A percentile compares a stretch with the other conserved stretches of the same genome.
These are phyloP conservation scores for Logfia minima DNA, from an alignment of 129 eudicot species.

Conservation along the genomic window DNA sequence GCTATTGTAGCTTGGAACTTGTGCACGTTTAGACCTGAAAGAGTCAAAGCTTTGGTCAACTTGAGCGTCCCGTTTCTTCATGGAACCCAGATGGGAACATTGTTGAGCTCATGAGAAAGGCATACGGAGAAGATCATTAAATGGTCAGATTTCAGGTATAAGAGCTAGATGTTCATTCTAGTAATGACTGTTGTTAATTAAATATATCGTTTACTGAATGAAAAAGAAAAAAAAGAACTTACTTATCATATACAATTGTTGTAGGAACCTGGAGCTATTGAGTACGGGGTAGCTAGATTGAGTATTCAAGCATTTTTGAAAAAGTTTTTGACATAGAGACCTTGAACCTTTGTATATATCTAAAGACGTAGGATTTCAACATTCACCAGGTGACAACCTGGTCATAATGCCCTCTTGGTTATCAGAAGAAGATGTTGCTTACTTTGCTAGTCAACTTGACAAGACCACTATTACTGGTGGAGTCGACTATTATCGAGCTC, in stretches of 20 bases:
- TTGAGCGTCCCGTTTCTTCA: conserved; percentile 37
- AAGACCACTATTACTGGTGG: conserved; percentile 61
- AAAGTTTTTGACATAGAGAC: conserved; percentile 39
- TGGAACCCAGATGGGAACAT: conserved; percentile 37
- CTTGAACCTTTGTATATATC: conserved; percentile 39
- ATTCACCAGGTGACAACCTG: neutral
- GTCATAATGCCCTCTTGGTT: conserved; percentile 57
- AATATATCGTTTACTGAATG: too few species aligned
- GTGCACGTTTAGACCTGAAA: conserved; percentile 48
- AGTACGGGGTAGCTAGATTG: conserved; percentile 45
- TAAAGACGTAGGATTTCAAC: too few species aligned
- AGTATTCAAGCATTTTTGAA: conserved; percentile 30
- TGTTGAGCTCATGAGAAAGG: conserved; percentile 1
- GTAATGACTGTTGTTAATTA: too few species aligned
- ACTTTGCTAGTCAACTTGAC: conserved; percentile 38
- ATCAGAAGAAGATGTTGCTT: conserved; percentile 46
- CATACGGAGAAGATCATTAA: conserved; percentile 53
- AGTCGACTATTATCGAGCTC: conserved; percentile 65
- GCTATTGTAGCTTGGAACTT: conserved; percentile 46
- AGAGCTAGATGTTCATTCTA: too few species aligned
- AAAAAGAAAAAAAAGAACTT: too few species aligned
- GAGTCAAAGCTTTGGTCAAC: conserved; percentile 44
- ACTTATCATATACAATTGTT: neutral
- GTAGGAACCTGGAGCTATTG: conserved; percentile 44
- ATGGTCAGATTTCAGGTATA: conserved; percentile 51